Conservation (phyloP, 2,329 filamentous ascomycete genomes). For the Xylaria digitata region DNA sequence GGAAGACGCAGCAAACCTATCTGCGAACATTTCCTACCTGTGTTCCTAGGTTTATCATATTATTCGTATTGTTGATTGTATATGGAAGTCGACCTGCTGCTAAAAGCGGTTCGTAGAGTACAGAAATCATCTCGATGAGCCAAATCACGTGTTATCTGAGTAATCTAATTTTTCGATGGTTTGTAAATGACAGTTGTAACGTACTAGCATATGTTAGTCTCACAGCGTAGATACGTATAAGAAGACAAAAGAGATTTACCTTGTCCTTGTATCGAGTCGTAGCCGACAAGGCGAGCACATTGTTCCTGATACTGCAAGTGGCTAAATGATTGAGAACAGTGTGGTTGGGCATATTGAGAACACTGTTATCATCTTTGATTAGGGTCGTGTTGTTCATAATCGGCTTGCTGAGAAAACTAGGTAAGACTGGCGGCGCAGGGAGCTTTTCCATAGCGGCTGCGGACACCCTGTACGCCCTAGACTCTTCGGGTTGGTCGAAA, state of each 20-base stretch:
- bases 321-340: conserved; percentile 96
- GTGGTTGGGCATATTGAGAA: conserved; percentile 96
- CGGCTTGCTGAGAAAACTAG: conserved; percentile 91
- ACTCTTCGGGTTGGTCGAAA: conserved; percentile 86
- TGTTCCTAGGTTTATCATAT: background rate
- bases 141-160: conserved; percentile 18
- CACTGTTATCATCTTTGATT: conserved; percentile 98
- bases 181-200: conserved; percentile 98
- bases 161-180: conserved; percentile 71
- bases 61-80: conserved; percentile 1
- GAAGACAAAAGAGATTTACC: conserved; percentile 59
- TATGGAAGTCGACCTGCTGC: background rate
- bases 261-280: conserved; percentile 98
- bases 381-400: conserved; percentile 91
- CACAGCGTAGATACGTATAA: background rate
- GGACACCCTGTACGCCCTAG: conserved; percentile 77
- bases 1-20: background rate
- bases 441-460: conserved; percentile 80
- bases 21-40: background rate
- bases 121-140: background rate
- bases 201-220: conserved; percentile 69
- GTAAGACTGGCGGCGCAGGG: conserved; percentile 85
- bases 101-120: background rate
- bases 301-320: conserved; percentile 97
- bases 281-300: conserved; percentile 91